A percentile compares a stretch with the other conserved stretches of the same genome.
phyloP scores from a whole-genome alignment of 2,329 filamentous ascomycete genomes.

The Epichloe aotearoae region DNA sequence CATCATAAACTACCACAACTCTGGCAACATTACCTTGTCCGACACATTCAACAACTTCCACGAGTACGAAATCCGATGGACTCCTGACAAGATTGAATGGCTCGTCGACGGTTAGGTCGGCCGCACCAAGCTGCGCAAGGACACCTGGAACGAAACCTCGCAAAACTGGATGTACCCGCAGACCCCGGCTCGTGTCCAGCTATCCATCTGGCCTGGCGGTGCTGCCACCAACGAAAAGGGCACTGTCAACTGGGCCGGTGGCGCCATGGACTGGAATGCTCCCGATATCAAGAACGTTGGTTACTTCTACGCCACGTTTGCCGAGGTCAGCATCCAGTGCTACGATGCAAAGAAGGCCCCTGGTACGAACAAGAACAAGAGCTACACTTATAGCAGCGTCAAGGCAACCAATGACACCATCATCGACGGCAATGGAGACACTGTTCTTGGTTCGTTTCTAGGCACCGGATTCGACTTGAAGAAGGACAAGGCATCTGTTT shows the following conservation, averaged over 20 bases:
- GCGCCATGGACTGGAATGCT: slow-evolving; percentile 69
- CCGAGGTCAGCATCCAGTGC: slow-evolving; percentile 72
- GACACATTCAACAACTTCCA: slow-evolving; percentile 71
- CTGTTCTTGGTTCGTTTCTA: slow-evolving; percentile 63
- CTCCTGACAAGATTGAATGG: slow-evolving; percentile 76
- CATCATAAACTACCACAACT: slow-evolving; percentile 72
- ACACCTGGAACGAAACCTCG: slow-evolving; percentile 76
- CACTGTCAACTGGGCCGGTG: slow-evolving; percentile 85
- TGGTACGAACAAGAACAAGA: slow-evolving; percentile 54
- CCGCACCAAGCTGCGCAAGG: slow-evolving; percentile 58
- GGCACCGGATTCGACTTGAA: slow-evolving; percentile 71
- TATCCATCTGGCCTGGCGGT: slow-evolving; percentile 94
- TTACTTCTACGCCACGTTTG: slow-evolving; percentile 78
- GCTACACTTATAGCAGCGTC: slow-evolving; percentile 61
- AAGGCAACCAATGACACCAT: slow-evolving; percentile 64
- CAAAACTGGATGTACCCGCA: slow-evolving; percentile 83
- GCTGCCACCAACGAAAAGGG: slow-evolving; percentile 64
- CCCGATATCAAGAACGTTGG: slow-evolving; percentile 67
- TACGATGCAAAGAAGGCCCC: slow-evolving; percentile 51
- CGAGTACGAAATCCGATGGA: slow-evolving; percentile 90
- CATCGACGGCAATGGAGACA: slow-evolving; percentile 58
- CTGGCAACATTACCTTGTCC: slow-evolving; percentile 51
- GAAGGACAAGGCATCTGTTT: slow-evolving; percentile 20
- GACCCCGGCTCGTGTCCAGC: slow-evolving; percentile 77
- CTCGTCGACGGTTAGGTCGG: slow-evolving; percentile 67